These are phyloP conservation scores for Meyerozyma guilliermondii DNA, from an alignment of 1,139 yeast species.

Conservation along the genomic window DNA sequence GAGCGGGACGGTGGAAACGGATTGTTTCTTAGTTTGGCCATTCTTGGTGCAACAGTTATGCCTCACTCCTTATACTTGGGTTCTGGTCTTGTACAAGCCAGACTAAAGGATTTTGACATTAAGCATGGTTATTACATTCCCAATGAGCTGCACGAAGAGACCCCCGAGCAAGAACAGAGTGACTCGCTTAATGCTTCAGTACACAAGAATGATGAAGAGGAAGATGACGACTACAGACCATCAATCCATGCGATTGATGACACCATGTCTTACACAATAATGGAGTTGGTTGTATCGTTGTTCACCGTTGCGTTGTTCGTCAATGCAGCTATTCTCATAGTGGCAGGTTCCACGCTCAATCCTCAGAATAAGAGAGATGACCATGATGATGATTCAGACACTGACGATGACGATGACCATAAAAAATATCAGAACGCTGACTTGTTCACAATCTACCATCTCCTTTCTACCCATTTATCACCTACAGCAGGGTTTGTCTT, in stretches of 20 bases:
- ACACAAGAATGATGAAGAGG: conserved; percentile 10
- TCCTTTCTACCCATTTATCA: conserved; percentile 68
- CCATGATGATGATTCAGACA: conserved; percentile 45
- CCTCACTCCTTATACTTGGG: conserved; percentile 93
- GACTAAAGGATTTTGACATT: conserved; percentile 76
- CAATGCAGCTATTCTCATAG: conserved; percentile 77
- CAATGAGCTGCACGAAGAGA: conserved; percentile 4
- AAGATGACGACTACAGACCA: conserved; percentile 48
- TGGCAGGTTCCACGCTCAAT: conserved; percentile 73
- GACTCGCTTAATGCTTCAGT: conserved; percentile 2
- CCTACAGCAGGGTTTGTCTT: conserved; percentile 91
- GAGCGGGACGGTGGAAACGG: conserved; percentile 67
- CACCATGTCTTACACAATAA: conserved; percentile 66
- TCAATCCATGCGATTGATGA: conserved; percentile 66
- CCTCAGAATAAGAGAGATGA: conserved; percentile 29
- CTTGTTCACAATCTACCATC: conserved; percentile 74
- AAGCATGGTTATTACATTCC: conserved; percentile 51
- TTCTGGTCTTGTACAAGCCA: conserved; percentile 87
- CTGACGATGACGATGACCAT: conserved; percentile 36
- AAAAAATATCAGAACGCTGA: conserved; percentile 62
- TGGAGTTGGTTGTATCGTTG: conserved; percentile 69
- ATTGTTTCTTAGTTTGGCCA: conserved; percentile 79
- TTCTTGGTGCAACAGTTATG: conserved; percentile 96
- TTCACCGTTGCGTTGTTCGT: conserved; percentile 81
- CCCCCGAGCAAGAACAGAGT: not conserved